A percentile compares a stretch with the other conserved stretches of the same genome.
These are phyloP conservation scores for Mallotus repandus DNA, from an alignment of 441 rosid genomes.

Conservation along the genomic window DNA sequence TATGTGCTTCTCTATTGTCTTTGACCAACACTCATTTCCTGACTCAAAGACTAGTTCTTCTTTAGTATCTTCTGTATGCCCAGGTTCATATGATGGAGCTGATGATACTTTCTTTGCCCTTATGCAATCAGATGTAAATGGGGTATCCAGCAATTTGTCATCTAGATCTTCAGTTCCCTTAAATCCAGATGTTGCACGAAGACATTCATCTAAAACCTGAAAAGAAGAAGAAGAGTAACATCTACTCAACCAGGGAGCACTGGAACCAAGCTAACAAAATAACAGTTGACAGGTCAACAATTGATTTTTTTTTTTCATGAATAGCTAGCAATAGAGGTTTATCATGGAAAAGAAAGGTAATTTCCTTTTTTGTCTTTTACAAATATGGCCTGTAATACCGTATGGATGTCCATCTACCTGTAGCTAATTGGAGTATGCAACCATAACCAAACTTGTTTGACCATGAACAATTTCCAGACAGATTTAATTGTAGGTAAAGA, in stretches of 20 bases:
- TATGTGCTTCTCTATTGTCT: conserved; percentile 67
- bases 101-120: conserved; percentile 76
- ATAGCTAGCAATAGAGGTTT: neutral
- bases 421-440: neutral
- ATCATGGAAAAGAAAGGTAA: neutral
- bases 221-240: conserved; percentile 12
- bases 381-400: neutral
- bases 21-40: conserved; percentile 71
- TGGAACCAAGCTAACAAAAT: neutral
- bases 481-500: neutral
- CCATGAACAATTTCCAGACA: neutral
- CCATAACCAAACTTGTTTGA: neutral
- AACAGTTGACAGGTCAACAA: neutral
- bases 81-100: conserved; percentile 73
- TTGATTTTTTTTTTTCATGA: neutral
- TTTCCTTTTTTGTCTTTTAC: neutral
- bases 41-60: conserved; percentile 41
- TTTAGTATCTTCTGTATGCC: conserved; percentile 36
- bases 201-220: conserved; percentile 89
- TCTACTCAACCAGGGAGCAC: neutral
- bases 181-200: conserved; percentile 89
- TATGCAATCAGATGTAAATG: conserved; percentile 79
- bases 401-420: neutral
- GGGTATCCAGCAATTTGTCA: conserved; percentile 61
- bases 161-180: conserved; percentile 85